Base-by-base conservation (phyloP, 1,284 basidiomycete genomes). In the Boletellus dicymbophilus region DNA sequence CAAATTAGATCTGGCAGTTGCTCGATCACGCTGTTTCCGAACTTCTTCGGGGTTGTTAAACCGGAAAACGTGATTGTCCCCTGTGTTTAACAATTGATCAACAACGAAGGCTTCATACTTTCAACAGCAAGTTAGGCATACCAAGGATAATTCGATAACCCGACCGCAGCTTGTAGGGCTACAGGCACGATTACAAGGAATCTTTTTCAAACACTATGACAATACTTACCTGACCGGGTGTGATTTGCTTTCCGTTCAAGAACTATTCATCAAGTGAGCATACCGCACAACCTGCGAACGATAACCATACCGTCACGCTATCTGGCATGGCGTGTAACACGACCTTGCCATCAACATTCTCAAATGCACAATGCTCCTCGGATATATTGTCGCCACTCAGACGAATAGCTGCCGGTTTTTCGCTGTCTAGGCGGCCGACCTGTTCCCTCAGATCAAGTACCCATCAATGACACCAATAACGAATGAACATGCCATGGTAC, bases 31-130 rank as follows among this genome's bases (percentile, higher is more conserved):
- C 59, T 88, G 88, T 59, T 93, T 95, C 54, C 95, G 85, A 45
- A 96, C 95, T 62, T 95, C 91, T 65, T 94, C 93, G 0, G 95
- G 95, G 62, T 95, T 91, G 65, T 97, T 98, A 75, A 98, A 98
- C 16, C 96, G 85, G 72, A 99, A 99, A 49, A 98, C 95, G 72
- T 99, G 97, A 56, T 95, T 89, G 61, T 98, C 95, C 47, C 96
- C 95, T 91, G 54, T 30, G 55, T 33, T 33, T 27, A 34, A 45
- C 22, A 26, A 6, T 44, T 15, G 40, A 42, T 43, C 37, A 45
- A 34, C 21, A 20, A 39, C 23, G 15, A 49, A 37, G 25, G 51
- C 44, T 49, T 43, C 26, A 48, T 37, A 21, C 36, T 42, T n/a
- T n/a, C n/a, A n/a, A n/a, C n/a, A 26, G 21, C 28, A 28, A 21